Base-by-base conservation (phyloP, 352 stramenopile species). In the Phytophthora boehmeriae region DNA sequence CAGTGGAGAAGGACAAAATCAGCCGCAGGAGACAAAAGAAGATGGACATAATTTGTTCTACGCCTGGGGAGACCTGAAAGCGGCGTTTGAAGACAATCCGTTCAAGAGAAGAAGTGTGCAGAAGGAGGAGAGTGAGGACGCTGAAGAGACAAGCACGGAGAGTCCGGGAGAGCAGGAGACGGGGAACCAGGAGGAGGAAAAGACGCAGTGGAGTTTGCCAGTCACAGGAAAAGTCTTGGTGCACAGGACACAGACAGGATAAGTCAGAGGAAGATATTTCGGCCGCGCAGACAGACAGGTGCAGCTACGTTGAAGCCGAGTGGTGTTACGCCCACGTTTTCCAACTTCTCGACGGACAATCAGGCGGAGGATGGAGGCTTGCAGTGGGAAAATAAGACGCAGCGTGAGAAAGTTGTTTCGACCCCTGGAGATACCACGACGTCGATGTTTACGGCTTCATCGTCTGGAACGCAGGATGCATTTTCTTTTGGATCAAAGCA, bases 1-100 rank as follows among this genome's bases (percentile, higher is more conserved):
- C n/a, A n/a, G n/a, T n/a, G 34, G 20, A 47, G 41, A 36, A 27
- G 5, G 19, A 0, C 30, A 50, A 8, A 6, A 42, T 4, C 20
- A 52, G 1, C 32, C 51, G 17, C 4, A 43, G 9, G 14, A 53
- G 9, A 20, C 44, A 19, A 54, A 34, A 5, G 8, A 20, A 6
- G 41, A 16, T n/a, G 2, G 6, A 8, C 35, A 51, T 4, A 10
- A 4, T 5, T 36, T 68, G 4, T 66, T 62, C 20, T 64, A 70
- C 10, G 59, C 41, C 4, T 73, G 68, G 63, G 59, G 57, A n/a
- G 59, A 73, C 22, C 41, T 76, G n/a, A 30, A 47, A 42, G 46
- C 22, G 16, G 63, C 68, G 4, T 76, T 73, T 41, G 25, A 35
- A 6, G 45, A 67, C 5, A 65, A 63, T 25, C 48, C 54, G 4